phyloP scores from a whole-genome alignment of 495 filamentous ascomycete species.

The Penicillium samsonianum region DNA sequence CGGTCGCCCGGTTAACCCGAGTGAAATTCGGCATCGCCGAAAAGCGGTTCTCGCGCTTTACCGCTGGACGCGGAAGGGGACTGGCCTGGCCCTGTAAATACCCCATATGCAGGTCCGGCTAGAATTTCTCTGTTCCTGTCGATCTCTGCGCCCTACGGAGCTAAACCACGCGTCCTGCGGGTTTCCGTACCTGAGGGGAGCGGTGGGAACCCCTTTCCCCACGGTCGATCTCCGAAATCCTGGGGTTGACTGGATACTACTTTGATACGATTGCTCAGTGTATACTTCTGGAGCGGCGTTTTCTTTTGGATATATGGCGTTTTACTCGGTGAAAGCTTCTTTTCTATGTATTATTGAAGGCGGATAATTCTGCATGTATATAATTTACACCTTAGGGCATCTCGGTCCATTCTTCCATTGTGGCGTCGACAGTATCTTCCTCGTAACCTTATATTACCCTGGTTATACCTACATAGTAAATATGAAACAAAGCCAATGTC shows the following conservation, averaged over 20 bases:
- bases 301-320: not conserved
- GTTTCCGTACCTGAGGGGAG: not conserved
- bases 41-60: slow-evolving; percentile 74
- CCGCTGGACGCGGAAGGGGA: slow-evolving; percentile 79
- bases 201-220: not conserved
- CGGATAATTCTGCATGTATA: not conserved
- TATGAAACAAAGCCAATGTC: not conserved
- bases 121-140: slow-evolving; percentile 8
- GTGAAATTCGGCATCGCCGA: slow-evolving; percentile 72
- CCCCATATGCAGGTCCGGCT: not conserved
- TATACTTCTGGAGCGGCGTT: not conserved
- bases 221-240: not conserved
- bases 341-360: not conserved
- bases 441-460: not conserved
- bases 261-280: not conserved
- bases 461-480: not conserved
- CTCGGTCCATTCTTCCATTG: not conserved
- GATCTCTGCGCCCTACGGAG: slow-evolving; percentile 2
- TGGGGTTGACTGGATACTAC: not conserved
- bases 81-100: slow-evolving; percentile 65
- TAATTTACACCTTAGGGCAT: not conserved
- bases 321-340: not conserved
- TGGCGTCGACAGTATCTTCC: not conserved
- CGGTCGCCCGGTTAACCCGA: slow-evolving; percentile 71
- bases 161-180: not conserved